phyloP scores from a whole-genome alignment of 2,329 filamentous ascomycete genomes.

The Fusarium setosum region DNA sequence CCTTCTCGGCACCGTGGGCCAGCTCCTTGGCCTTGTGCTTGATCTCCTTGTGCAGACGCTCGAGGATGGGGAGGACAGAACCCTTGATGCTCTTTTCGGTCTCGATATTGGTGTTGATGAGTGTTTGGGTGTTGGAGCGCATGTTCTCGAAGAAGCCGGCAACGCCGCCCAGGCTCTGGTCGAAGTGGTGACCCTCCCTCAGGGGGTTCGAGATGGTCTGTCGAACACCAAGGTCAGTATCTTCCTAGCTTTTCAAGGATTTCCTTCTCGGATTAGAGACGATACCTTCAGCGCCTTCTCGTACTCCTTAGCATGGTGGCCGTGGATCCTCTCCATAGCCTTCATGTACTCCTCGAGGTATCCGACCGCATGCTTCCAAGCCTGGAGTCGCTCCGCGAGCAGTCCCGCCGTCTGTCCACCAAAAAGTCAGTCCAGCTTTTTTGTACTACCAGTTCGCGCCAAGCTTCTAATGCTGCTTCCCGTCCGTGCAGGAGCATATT shows the following conservation, averaged over 20 bases:
- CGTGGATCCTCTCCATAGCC: constrained; percentile 87
- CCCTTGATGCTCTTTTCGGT: constrained; percentile 92
- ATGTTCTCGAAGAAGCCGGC: constrained; percentile 95
- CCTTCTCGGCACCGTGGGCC: constrained; percentile 81
- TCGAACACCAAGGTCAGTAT: constrained; percentile 10
- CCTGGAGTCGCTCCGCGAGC: constrained; percentile 87
- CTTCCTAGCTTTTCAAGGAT: neutral
- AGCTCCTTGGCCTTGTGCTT: constrained; percentile 97
- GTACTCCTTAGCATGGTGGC: constrained; percentile 90
- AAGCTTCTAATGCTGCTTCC: neutral
- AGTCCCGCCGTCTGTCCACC: constrained; percentile 75
- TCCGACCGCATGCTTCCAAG: constrained; percentile 94
- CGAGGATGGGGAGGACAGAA: constrained; percentile 86
- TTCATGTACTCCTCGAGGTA: constrained; percentile 92
- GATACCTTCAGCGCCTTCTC: constrained; percentile 88
- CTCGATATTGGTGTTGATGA: constrained; percentile 89
- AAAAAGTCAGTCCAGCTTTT: constrained; percentile 13
- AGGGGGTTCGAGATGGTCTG: constrained; percentile 87
- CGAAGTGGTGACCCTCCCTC: constrained; percentile 92
- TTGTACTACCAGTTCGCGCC: neutral
- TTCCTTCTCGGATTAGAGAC: neutral
- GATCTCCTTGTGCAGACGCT: constrained; percentile 93
- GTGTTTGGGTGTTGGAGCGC: constrained; percentile 88
- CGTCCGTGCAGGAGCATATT: neutral
- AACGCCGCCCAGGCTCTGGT: constrained; percentile 87